phyloP scores from a whole-genome alignment of 2,329 filamentous ascomycete genomes.

The Colletotrichum endophyticum region DNA sequence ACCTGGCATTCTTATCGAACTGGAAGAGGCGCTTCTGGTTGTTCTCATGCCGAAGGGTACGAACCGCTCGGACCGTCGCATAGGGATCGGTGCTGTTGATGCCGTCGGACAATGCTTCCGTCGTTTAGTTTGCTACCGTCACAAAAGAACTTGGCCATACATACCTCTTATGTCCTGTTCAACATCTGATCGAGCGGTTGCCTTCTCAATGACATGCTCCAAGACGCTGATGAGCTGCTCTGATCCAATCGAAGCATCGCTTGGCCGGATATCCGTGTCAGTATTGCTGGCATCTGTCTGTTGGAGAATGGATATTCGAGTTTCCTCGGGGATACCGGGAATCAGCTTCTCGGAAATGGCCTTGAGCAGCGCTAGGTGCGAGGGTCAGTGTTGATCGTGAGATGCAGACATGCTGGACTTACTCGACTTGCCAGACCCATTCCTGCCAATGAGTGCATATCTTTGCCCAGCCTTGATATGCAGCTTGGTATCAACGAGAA shows the following conservation, averaged over 20 bases:
- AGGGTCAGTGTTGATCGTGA: neutral
- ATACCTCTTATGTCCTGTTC: slow-evolving; percentile 66
- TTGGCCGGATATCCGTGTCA: slow-evolving; percentile 24
- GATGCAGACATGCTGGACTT: slow-evolving; percentile 27
- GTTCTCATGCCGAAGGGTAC: slow-evolving; percentile 66
- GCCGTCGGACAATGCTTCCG: slow-evolving; percentile 61
- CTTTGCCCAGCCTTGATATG: slow-evolving; percentile 74
- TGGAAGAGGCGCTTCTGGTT: slow-evolving; percentile 69
- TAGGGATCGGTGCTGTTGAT: slow-evolving; percentile 64
- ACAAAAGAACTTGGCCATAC: neutral
- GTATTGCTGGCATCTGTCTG: slow-evolving; percentile 59
- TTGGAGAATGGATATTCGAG: slow-evolving; percentile 71
- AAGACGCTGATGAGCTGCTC: slow-evolving; percentile 51
- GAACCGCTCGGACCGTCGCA: slow-evolving; percentile 63
- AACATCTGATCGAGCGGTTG: slow-evolving; percentile 59
- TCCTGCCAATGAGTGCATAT: slow-evolving; percentile 81
- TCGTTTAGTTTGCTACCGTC: neutral
- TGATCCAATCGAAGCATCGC: neutral
- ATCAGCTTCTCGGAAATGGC: slow-evolving; percentile 81
- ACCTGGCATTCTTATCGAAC: slow-evolving; percentile 73
- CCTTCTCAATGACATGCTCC: slow-evolving; percentile 70
- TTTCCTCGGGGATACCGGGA: slow-evolving; percentile 72
- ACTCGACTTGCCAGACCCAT: slow-evolving; percentile 86
- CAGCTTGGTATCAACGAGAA: slow-evolving; percentile 73
- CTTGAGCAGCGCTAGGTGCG: slow-evolving; percentile 64